Evolutionary conservation across 768 basidiomycete species (phyloP).

Genomic region (Pisolithus albus): DNA sequence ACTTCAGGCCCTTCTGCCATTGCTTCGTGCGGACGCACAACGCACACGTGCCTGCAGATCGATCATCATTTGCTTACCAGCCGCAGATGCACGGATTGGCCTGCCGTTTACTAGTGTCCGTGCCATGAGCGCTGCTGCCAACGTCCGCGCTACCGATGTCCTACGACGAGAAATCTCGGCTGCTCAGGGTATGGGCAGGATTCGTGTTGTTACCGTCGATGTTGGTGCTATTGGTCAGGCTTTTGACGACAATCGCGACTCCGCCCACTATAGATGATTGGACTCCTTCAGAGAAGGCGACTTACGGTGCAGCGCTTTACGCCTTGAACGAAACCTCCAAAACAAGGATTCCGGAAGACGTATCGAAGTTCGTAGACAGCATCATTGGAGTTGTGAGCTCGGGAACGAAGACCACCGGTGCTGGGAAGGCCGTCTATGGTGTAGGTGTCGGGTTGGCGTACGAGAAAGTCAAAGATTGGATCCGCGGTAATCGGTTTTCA

Average conservation of each 20-base stretch:
- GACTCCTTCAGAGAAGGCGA: constrained; percentile 66
- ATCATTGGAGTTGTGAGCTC: constrained; percentile 55
- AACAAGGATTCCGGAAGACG: constrained; percentile 49
- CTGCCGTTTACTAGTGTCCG: constrained; percentile 59
- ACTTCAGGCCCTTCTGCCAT: constrained; percentile 69
- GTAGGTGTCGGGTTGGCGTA: constrained; percentile 37
- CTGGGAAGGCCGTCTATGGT: constrained; percentile 36
- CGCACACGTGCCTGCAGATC: constrained; percentile 35
- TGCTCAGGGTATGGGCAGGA: constrained; percentile 53
- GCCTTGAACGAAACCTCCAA: constrained; percentile 36
- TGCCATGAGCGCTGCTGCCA: constrained; percentile 72
- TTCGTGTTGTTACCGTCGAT: constrained; percentile 59
- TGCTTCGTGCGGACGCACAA: constrained; percentile 64
- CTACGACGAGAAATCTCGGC: constrained; percentile 67
- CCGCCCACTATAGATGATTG: constrained; percentile 57
- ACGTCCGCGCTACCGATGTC: constrained; percentile 63
- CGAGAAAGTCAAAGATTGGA: constrained; percentile 43
- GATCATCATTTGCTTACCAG: constrained; percentile 71
- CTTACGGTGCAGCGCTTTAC: constrained; percentile 66
- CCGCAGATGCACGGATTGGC: constrained; percentile 64
- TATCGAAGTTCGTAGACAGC: constrained; percentile 50
- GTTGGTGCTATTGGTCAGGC: constrained; percentile 49
- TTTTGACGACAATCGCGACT: constrained; percentile 25
- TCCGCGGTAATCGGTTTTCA: constrained; percentile 61
- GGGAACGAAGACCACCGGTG: constrained; percentile 36